Evolutionary conservation across 768 basidiomycete species (phyloP), one percentile per base, ranked within the genome.

Genomic region (Russula virescens): DNA sequence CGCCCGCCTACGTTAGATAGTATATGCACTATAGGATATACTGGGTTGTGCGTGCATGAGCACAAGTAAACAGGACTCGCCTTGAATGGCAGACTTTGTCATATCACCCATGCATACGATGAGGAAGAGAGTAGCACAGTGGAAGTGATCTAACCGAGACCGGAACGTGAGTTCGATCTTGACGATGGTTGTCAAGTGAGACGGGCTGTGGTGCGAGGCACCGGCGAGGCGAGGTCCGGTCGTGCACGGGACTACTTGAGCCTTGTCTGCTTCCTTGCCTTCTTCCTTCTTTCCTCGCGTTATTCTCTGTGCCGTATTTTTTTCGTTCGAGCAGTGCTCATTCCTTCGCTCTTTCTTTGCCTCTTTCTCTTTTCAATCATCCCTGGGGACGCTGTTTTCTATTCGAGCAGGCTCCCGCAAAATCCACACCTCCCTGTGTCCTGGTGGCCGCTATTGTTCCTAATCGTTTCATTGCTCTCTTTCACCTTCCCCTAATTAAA

Each of bases 111-210:
- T 31, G 8, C 8, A 31, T 8, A 31, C 31, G 8, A 31, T 31
- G 31, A 8, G 31, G 31, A 31, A 31, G 31, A 3, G 5, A 31
- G 31, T 40, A 13, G 9, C 11, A n/a, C n/a, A n/a, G n/a, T n/a
- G n/a, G n/a, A n/a, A n/a, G 14, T 40, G 14, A 10, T 11, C 11
- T 40, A 40, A 16, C 14, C 38, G 38, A 11, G 9, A 16, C 38
- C 38, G 14, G 9, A 40, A 40, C 9, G 38, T 11, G 26, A 50
- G 21, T 23, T 28, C n/a, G 35, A 18, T 23, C 54, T 25, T 62
- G 11, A 45, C 45, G 54, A 65, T 40, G 51, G 64, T 67, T 65
- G 70, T 67, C 68, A 68, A 45, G 63, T 16, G 38, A 21, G 69
- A 55, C 47, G 25, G 18, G 28, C 31, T 31, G 6, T 16, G 14